Conservation (phyloP, 192 early-diverging fungal genomes). For the Kickxella alabastrina region DNA sequence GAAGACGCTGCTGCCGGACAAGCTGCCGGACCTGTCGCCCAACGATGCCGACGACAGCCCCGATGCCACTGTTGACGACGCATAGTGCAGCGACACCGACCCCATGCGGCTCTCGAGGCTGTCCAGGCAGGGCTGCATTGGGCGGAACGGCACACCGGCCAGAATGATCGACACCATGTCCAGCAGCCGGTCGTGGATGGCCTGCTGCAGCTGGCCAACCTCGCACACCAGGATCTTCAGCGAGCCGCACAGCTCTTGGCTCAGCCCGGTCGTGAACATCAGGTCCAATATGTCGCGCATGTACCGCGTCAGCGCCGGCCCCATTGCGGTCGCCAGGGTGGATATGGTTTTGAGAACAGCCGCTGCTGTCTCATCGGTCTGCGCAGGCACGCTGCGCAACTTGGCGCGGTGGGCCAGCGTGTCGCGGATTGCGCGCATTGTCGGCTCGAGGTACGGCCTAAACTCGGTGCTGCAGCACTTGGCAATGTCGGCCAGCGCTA, state of each 20-base stretch:
- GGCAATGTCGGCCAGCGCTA: constrained; percentile 80
- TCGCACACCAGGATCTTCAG: constrained; percentile 69
- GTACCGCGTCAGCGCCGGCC: constrained; percentile 75
- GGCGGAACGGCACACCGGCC: constrained; percentile 74
- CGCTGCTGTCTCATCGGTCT: constrained; percentile 54
- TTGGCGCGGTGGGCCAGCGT: constrained; percentile 48
- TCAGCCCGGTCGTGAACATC: constrained; percentile 89
- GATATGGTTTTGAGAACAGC: constrained; percentile 80
- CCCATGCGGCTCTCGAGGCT: constrained; percentile 10
- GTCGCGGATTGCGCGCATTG: constrained; percentile 69
- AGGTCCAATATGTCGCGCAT: constrained; percentile 83
- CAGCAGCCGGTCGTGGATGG: constrained; percentile 84
- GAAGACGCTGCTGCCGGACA: neutral
- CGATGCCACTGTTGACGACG: constrained; percentile 13
- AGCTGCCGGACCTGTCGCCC: neutral
- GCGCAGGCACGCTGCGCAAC: constrained; percentile 18
- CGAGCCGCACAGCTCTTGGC: constrained; percentile 70
- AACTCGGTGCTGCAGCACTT: constrained; percentile 75
- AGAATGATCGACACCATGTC: constrained; percentile 85
- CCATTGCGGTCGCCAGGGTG: constrained; percentile 81
- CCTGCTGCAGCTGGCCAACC: constrained; percentile 73
- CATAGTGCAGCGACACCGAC: constrained; percentile 20
- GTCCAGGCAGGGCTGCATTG: constrained; percentile 60
- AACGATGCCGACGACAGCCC: constrained; percentile 16
- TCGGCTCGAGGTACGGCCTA: constrained; percentile 69